Evolutionary conservation across 116 monocot genomes (phyloP).

Genomic region (Cymodocea nodosa): DNA sequence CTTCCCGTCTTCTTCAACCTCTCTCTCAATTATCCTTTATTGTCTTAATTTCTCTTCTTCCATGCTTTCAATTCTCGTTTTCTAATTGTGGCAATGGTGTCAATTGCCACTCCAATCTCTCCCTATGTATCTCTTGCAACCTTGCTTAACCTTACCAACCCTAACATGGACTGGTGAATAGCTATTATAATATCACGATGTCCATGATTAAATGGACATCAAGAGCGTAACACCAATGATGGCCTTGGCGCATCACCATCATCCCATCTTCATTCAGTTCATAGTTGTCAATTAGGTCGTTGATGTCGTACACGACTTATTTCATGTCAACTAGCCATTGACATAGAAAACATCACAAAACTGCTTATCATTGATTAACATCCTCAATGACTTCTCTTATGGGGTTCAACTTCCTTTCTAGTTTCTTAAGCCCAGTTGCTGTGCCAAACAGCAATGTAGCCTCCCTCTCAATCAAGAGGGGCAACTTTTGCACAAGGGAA

Average conservation of each 20-base stretch:
- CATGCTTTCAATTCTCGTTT: too few relatives aligned
- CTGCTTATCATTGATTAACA: conserved; percentile 9
- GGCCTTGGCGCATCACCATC: background rate
- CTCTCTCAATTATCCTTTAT: too few relatives aligned
- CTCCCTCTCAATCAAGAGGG: background rate
- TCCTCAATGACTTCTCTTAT: conserved; percentile 2
- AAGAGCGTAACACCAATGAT: background rate
- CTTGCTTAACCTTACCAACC: too few relatives aligned
- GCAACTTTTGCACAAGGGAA: background rate
- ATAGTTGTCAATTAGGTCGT: conserved; percentile 14
- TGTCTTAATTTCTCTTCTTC: too few relatives aligned
- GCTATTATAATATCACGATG: too few relatives aligned
- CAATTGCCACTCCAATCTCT: too few relatives aligned
- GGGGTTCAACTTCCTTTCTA: background rate
- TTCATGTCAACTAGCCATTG: conserved; percentile 6
- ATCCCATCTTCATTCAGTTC: background rate
- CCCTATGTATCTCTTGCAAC: too few relatives aligned
- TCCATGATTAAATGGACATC: too few relatives aligned
- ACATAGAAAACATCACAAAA: background rate
- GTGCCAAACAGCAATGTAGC: background rate
- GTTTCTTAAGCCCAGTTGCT: background rate
- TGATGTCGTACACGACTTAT: conserved; percentile 16
- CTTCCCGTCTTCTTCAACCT: too few relatives aligned
- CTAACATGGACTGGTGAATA: too few relatives aligned
- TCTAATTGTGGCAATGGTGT: too few relatives aligned